These are phyloP conservation scores for Centaurea solstitialis DNA, from an alignment of 129 eudicot genomes.

Conservation along the genomic window DNA sequence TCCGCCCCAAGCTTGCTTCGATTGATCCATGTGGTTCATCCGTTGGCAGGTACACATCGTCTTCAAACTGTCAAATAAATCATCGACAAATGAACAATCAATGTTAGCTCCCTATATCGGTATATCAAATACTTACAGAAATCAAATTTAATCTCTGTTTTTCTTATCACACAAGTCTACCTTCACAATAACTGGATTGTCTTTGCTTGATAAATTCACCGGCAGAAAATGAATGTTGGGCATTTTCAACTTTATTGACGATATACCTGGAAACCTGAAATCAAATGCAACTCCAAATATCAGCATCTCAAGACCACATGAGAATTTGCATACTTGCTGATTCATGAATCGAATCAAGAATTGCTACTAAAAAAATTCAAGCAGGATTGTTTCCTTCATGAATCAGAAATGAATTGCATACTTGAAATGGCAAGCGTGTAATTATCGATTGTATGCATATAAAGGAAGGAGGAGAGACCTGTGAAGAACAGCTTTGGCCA, in stretches of 20 bases:
- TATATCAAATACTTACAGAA: too few species aligned
- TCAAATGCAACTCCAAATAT: slow-evolving; percentile 1
- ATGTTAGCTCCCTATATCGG: too few species aligned
- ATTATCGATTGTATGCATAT: background rate
- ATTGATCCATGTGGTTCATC: slow-evolving; percentile 99
- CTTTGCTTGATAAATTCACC: slow-evolving; percentile 80
- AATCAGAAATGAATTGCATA: background rate
- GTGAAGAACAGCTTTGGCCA: slow-evolving; percentile 90
- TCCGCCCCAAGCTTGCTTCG: slow-evolving; percentile 85
- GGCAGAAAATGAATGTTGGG: slow-evolving; percentile 97
- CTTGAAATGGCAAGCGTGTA: background rate
- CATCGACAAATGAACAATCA: background rate
- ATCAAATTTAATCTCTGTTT: too few species aligned
- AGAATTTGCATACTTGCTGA: background rate
- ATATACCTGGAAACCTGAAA: slow-evolving; percentile 73
- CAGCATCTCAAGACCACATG: background rate
- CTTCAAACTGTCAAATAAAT: slow-evolving; percentile 66
- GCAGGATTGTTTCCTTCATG: background rate
- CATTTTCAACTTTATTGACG: slow-evolving; percentile 81
- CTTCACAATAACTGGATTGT: slow-evolving; percentile 78
- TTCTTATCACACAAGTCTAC: slow-evolving; percentile 32
- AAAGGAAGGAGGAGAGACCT: slow-evolving; percentile 39
- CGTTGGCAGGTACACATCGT: slow-evolving; percentile 89
- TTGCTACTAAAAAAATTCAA: background rate
- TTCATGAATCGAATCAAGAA: background rate